Base-by-base conservation (phyloP, 331 rosid species). In the Prunus yedoensis region DNA sequence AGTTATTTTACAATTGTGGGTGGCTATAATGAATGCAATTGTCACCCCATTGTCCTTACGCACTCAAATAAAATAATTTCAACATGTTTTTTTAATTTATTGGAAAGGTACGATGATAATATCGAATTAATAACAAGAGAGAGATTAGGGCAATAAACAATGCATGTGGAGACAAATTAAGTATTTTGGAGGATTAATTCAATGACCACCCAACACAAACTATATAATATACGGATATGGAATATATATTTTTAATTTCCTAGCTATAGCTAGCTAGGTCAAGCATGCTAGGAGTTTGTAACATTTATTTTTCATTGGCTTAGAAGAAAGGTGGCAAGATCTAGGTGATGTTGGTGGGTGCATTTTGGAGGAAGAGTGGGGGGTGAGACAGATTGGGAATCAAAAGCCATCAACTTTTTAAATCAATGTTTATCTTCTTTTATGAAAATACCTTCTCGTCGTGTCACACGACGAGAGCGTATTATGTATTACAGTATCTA, bases 81-180 rank as follows among this genome's bases (percentile, higher is more conserved):
- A 38, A 4, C 43, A 38, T 6, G 43, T 38, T 38, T 6, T 7
- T 38, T 38, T 38, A 38, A 38, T 74, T 84, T 65, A 53, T 82
- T 38, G 81, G 83, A 81, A 86, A 74, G 76, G 74, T 66, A 85
- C 74, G 83, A 84, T 82, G 79, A 88, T 77, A 70, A 46, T 81
- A 80, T 75, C 84, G 67, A 70, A 69, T 70, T 45, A 52, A 23
- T n/a, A 18, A 66, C 21, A 56, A 27, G 5, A 11, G 53, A 38
- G 9, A 38, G 35, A 16, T 68, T 64, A 70, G 73, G 74, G 46
- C 77, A 38, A 0, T 1, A 7, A 77, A 25, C 2, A 59, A 51
- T 62, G 53, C 71, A 62, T 15, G 63, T 15, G 71, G 1, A 64
- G 78, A 74, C 72, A 30, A 14, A 57, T 57, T 53, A 53, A 15